Base-by-base conservation (phyloP, 306 rosid species). In the Urtica urens region DNA sequence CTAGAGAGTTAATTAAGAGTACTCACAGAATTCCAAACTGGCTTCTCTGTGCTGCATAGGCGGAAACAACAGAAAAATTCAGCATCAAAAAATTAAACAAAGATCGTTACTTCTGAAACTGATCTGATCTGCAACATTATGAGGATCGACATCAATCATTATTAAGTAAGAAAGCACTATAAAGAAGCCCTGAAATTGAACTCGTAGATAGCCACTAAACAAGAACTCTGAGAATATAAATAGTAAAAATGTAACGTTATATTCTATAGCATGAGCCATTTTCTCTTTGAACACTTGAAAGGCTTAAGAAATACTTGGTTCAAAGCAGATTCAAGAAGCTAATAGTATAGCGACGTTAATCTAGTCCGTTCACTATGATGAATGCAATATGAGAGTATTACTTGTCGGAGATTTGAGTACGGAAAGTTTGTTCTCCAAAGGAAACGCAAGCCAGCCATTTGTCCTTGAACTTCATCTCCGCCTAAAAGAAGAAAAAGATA, bases 11-110 rank as follows among this genome's bases (percentile, higher is more conserved):
- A 47, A 29, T 39, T 15, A 56, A 59, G 66, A 57, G 66, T 59
- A 84, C 97, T 90, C 62, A 90, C 97, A 38, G 94, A 79, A 50
- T 84, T 77, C 97, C 97, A 90, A 53, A 72, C 69, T 6, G 97
- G 97, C 23, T 69, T 76, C 60, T 77, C 82, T 3, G 97, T 79
- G 2, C 97, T 90, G 95, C 92, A 72, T 7, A 64, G 70, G 23
- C 26, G 69, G 72, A 51, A 75, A 44, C 75, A 60, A 28, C 6
- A 19, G 13, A 51, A 46, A 47, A 24, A 23, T 20, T 8, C 6
- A 16, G 10, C 17, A 3, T 0, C 27, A 13, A 2, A 4, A 48
- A 26, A 16, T 26, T 26, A 17, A 16, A 23, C 23, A 34, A 18
- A n/a, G n/a, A n/a, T n/a, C n/a, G n/a, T n/a, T n/a, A n/a, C n/a